Base-by-base conservation (phyloP, 495 filamentous ascomycete genomes). In the Aspergillus bridgeri region DNA sequence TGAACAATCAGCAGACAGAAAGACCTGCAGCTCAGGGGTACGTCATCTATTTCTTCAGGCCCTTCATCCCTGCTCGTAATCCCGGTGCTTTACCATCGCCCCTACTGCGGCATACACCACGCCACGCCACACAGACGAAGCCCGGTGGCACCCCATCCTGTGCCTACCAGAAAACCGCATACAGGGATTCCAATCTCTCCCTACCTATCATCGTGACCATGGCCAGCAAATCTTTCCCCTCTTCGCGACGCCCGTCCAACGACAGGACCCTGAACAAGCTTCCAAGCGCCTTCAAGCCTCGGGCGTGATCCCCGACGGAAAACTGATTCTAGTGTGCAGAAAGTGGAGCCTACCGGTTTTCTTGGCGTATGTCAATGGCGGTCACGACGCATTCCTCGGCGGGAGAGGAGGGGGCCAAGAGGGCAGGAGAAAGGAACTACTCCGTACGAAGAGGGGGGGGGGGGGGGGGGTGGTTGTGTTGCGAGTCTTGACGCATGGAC, bases 261-360 rank as follows among this genome's bases (percentile, higher is more conserved):
- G 15, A 18, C 20, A 59, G 60, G 51, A 58, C 60, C 52, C 60
- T 60, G 55, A 64, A 60, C 58, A 64, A 64, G 62, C 62, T 64
- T 64, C 62, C 22, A 42, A 29, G 33, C 27, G 51, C 25, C 53
- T 54, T 51, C 46, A 13, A 59, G 53, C 52, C 52, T 52, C 48
- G 23, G 38, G 42, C 20, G 50, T 49, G 42, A 53, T 56, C 56
- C 53, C 42, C 51, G 52, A 46, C 58, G 53, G 55, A 59, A 57
- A 52, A 53, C 53, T 54, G 33, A 50, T 42, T 44, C 58, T 60
- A 64, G 61, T 60, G 59, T 60, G 59, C 59, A 61, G 59, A 65
- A 59, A 57, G 59, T 62, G 63, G 63, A 58, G 25, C 53, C 48
- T 24, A 17, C 23, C 7, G 33, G 21, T 6, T 1, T 19, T 27